Evolutionary conservation across 1,284 basidiomycete species (phyloP), one percentile per base, ranked within the genome.

Genomic region (Rhizoctonia solani): DNA sequence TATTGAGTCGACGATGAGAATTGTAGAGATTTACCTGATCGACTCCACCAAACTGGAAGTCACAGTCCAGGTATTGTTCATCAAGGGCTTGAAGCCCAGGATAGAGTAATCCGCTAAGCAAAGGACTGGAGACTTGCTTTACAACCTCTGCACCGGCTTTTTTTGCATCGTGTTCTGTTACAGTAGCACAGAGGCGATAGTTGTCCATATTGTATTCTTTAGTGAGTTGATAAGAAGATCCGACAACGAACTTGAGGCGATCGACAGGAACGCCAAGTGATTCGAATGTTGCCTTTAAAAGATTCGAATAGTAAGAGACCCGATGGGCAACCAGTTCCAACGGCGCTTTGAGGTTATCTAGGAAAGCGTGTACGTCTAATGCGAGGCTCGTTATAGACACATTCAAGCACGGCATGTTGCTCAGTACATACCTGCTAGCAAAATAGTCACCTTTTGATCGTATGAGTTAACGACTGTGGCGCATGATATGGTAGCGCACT

Each of bases 71-170:
- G 82, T 98, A 98, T 80, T 99, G 88, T 78, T 99, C 97, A 74
- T 99, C 97, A 25, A 99, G 84, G 13, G 96, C 95, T 75, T 99
- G 97, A 39, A 99, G 78, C 37, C 95, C 93, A 0, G 96, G 96
- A 83, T 99, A 99, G 70, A 99, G 84, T 69, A 99, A 78, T 2
- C 94, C 95, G 72, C 90, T 93, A 65, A 99, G 81, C 54, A 98
- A 79, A 0, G 97, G 93, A 73, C 88, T 94, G 69, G 94, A 90
- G 3, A 97, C 94, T 78, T 98, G 95, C 80, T 99, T 99, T 73
- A 99, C 97, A 55, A 99, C 97, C 76, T 99, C 97, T 0, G 96
- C 95, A n/a, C 97, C 97, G 0, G 97, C 97, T 77, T 97, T 97
- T 77, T 96, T 96, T 14, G 95, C 94, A 72, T 98, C 97, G 77